phyloP scores from a whole-genome alignment of 805 yeast species.

The Lipomyces orientalis region DNA sequence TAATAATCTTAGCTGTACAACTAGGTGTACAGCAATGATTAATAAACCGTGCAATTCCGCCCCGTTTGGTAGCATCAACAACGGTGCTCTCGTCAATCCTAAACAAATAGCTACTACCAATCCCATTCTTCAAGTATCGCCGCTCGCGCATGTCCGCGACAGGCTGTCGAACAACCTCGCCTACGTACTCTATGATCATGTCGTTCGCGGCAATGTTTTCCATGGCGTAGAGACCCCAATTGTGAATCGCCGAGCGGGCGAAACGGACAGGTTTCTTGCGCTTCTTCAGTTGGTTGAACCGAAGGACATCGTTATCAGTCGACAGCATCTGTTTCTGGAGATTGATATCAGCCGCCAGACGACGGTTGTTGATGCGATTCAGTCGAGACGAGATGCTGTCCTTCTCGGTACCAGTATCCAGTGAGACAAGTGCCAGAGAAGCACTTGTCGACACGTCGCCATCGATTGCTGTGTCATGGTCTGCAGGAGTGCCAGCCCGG shows the following conservation, averaged over 20 bases:
- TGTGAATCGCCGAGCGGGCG: slow-evolving; percentile 95
- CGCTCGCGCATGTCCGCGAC: slow-evolving; percentile 92
- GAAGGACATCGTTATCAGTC: slow-evolving; percentile 78
- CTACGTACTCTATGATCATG: slow-evolving; percentile 98
- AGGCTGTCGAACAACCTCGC: slow-evolving; percentile 90
- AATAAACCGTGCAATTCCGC: slow-evolving; percentile 96
- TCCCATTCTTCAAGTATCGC: slow-evolving; percentile 84
- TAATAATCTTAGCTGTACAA: slow-evolving; percentile 94
- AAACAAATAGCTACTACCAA: slow-evolving; percentile 92
- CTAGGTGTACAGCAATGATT: slow-evolving; percentile 98
- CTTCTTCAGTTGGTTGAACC: slow-evolving; percentile 84
- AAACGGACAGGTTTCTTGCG: slow-evolving; percentile 94
- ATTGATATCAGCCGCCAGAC: slow-evolving; percentile 87
- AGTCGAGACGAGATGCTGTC: slow-evolving; percentile 63
- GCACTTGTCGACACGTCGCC: not conserved
- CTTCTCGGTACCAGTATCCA: slow-evolving; percentile 36
- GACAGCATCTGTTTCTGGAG: slow-evolving; percentile 80
- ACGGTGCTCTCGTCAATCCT: slow-evolving; percentile 93
- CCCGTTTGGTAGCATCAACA: slow-evolving; percentile 95
- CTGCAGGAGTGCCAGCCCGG: slow-evolving; percentile 26
- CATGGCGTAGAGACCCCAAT: slow-evolving; percentile 96
- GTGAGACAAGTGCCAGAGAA: slow-evolving; percentile 18
- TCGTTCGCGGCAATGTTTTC: slow-evolving; percentile 96
- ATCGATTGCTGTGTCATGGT: slow-evolving; percentile 20
- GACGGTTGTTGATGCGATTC: slow-evolving; percentile 82